Evolutionary conservation across 176 grass and related monocot species (phyloP).

Genomic region (Phoenix dactylifera): DNA sequence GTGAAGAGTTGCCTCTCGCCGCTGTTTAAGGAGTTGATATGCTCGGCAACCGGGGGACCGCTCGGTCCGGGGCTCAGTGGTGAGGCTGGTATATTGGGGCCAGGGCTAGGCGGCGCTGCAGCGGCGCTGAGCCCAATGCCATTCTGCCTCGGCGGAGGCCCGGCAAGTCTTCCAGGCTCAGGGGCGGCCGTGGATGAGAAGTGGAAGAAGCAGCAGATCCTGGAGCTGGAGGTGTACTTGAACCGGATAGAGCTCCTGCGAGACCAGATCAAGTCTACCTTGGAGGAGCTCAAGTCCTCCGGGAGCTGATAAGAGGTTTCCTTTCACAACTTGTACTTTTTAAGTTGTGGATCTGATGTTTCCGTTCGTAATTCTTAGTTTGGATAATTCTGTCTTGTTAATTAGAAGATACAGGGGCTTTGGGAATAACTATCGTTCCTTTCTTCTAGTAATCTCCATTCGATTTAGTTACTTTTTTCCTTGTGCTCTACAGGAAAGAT

Average conservation of each 20-base stretch:
- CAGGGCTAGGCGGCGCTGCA: constrained; percentile 28
- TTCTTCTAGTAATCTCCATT: too few relatives aligned
- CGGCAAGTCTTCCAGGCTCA: background rate
- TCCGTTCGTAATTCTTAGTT: too few relatives aligned
- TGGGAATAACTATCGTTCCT: too few relatives aligned
- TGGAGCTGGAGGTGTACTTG: constrained; percentile 83
- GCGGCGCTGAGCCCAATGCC: constrained; percentile 2
- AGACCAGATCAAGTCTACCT: constrained; percentile 41
- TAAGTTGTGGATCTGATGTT: too few relatives aligned
- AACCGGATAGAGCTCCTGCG: constrained; percentile 65
- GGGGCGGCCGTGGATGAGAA: constrained; percentile 30
- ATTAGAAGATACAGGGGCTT: too few relatives aligned
- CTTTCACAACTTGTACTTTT: constrained; percentile 1
- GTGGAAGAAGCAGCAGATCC: constrained; percentile 68
- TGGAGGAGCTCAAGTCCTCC: constrained; percentile 53
- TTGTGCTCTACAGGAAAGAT: too few relatives aligned
- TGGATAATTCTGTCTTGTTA: too few relatives aligned
- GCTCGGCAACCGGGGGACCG: constrained; percentile 25
- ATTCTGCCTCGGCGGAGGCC: background rate
- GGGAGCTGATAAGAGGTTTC: constrained; percentile 27
- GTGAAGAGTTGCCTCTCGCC: constrained; percentile 46
- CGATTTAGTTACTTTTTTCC: too few relatives aligned
- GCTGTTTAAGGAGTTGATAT: constrained; percentile 67
- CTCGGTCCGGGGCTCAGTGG: constrained; percentile 13
- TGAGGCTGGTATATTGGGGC: constrained; percentile 17